Evolutionary conservation across 2,329 filamentous ascomycete genomes (phyloP).

Genomic region (Chrysoporthe austroafricana): DNA sequence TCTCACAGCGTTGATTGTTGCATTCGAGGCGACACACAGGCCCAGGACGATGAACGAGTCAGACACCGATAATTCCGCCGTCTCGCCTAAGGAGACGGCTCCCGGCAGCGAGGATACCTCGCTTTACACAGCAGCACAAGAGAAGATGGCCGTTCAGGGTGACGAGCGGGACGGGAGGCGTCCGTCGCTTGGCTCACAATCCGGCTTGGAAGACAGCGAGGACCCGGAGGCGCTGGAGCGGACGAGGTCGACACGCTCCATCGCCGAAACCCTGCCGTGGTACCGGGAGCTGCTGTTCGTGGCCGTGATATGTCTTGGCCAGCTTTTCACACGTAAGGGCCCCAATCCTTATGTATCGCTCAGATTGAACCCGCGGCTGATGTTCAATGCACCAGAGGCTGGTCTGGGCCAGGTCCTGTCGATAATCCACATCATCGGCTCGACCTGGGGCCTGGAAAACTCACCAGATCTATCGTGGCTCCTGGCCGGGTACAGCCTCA

Average conservation of each 20-base stretch:
- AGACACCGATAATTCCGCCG: background rate
- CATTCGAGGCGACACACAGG: background rate
- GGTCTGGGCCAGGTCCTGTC: slow-evolving; percentile 24
- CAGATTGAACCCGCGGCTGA: background rate
- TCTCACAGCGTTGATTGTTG: no score
- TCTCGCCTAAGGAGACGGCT: background rate
- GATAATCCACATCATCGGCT: slow-evolving; percentile 49
- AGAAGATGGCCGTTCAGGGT: background rate
- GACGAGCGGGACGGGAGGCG: background rate
- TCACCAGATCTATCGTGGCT: slow-evolving; percentile 47
- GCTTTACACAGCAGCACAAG: background rate
- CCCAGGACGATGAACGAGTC: background rate
- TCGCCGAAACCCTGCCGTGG: slow-evolving; percentile 25
- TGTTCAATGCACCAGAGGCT: slow-evolving; percentile 13
- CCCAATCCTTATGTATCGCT: background rate
- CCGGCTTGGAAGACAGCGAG: background rate
- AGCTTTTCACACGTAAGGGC: slow-evolving; percentile 26
- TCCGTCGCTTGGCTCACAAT: background rate
- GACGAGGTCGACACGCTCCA: slow-evolving; percentile 17
- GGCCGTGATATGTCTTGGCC: slow-evolving; percentile 21
- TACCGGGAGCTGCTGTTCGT: slow-evolving; percentile 27
- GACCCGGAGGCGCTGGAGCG: slow-evolving; percentile 18
- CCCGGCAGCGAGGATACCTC: background rate
- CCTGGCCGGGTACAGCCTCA: slow-evolving; percentile 50
- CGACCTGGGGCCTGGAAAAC: slow-evolving; percentile 43